phyloP scores from a whole-genome alignment of 2,329 filamentous ascomycete genomes.

The Colletotrichum euphorbiae region DNA sequence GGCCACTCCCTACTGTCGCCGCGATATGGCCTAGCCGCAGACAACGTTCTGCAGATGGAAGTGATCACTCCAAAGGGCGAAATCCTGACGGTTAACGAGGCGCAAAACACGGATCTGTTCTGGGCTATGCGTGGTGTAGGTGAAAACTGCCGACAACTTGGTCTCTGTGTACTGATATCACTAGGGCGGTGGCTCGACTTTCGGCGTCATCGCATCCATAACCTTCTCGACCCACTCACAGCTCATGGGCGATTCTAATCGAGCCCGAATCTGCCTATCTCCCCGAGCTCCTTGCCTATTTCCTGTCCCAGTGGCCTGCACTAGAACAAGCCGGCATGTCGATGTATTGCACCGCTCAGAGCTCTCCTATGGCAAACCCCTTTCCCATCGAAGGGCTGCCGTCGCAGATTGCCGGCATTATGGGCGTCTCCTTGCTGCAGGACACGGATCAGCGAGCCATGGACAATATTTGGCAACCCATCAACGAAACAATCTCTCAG shows the following conservation, averaged over 20 bases:
- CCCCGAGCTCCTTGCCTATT: constrained; percentile 60
- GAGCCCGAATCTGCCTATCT: constrained; percentile 51
- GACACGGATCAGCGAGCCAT: constrained; percentile 48
- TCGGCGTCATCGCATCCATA: constrained; percentile 68
- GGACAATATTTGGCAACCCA: constrained; percentile 47
- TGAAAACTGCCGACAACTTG: constrained; percentile 22
- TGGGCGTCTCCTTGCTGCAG: constrained; percentile 50
- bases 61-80: constrained; percentile 65
- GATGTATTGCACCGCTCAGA: constrained; percentile 53
- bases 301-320: constrained; percentile 58
- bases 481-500: constrained; percentile 52
- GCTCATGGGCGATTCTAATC: constrained; percentile 43
- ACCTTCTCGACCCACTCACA: constrained; percentile 60
- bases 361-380: constrained; percentile 49
- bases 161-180: background rate
- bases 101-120: constrained; percentile 68
- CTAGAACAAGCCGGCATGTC: constrained; percentile 64
- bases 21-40: constrained; percentile 69
- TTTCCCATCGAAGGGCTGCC: constrained; percentile 49
- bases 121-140: constrained; percentile 71
- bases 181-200: constrained; percentile 69
- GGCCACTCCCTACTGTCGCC: constrained; percentile 68
- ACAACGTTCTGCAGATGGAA: constrained; percentile 70
- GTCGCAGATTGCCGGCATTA: constrained; percentile 49
- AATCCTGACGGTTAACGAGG: constrained; percentile 62